Percentiles rank a stretch among this genome's conserved stretches.
phyloP scores from a whole-genome alignment of 306 rosid genomes.

The Datisca glomerata region DNA sequence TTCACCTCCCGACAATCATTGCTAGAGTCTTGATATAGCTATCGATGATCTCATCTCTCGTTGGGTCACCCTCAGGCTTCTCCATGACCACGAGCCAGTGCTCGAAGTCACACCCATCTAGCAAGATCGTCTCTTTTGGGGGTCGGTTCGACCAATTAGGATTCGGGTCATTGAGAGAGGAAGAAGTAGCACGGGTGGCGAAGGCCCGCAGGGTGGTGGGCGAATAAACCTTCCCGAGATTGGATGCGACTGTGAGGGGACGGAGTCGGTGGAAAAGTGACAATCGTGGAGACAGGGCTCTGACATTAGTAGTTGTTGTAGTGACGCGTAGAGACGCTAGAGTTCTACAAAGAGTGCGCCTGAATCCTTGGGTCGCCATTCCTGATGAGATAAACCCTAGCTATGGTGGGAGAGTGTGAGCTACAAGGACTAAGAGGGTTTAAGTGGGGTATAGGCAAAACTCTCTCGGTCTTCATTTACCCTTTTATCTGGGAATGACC shows the following conservation, averaged over 20 bases:
- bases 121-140: constrained; percentile 83
- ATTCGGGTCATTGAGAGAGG: constrained; percentile 82
- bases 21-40: constrained; percentile 68
- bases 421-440: no score
- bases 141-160: constrained; percentile 95
- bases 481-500: no score
- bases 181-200: constrained; percentile 66
- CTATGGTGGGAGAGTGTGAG: no score
- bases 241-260: constrained; percentile 34
- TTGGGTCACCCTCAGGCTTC: constrained; percentile 56
- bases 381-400: no score
- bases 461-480: no score
- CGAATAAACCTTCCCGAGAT: constrained; percentile 10
- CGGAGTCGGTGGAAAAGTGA: constrained; percentile 55
- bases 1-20: constrained; percentile 58
- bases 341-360: no score
- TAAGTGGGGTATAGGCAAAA: no score
- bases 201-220: constrained; percentile 21
- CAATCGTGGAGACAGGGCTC: constrained; percentile 15
- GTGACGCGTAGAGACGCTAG: no score
- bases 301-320: constrained; percentile 11
- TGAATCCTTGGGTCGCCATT: no score
- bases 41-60: constrained; percentile 75
- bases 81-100: constrained; percentile 98
- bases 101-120: constrained; percentile 93